Base-by-base conservation (phyloP, 2,329 filamentous ascomycete species). In the Neofusicoccum parvum region DNA sequence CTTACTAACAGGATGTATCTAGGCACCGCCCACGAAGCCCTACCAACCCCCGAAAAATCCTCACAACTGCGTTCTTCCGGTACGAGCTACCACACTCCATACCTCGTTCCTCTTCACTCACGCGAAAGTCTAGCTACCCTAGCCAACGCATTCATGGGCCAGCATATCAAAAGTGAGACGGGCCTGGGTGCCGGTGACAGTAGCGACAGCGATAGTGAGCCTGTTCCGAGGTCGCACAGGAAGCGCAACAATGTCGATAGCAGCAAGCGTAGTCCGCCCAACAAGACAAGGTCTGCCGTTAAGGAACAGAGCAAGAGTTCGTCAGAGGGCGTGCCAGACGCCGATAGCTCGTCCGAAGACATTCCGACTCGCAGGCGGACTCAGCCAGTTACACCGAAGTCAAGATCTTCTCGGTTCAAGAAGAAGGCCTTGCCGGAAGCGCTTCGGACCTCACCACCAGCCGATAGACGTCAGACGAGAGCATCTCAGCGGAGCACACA, bases 271-370 rank as follows among this genome's bases (percentile, higher is more conserved):
- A 34, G 32, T 3, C 36, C 49, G 20, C 23, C 17, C 10, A 6
- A 7, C 23, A 17, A 43, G 7, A 15, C 20, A 20, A 14, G 5
- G 5, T 10, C 51, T 10, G 12, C 15, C 3, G 43, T 49, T 5
- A 56, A 59, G 15, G 36, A 48, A 15, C 53, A 58, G 7, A 43
- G 20, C 27, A 36, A 51, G 6, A 17, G 50, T 27, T 48, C 50
- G 7, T 32, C 43, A 1, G 50, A 56, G 0, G 32, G 36, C 2
- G n/a, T 45, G 3, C 60, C 49, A 17, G 60, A 69, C 15, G 62
- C 50, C 20, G 67, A 62, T n/a, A 60, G 54, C 17, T 56, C 69
- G 15, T 45, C 68, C 7, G 34, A 66, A 23, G 65, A 62, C 27
- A 51, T 62, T 10, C 45, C 46, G 1, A 27, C 32, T 2, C 56